A percentile compares a stretch with the other conserved stretches of the same genome.
These are phyloP conservation scores for Pythium dissimile DNA, from an alignment of 352 stramenopile genomes.

Conservation along the genomic window DNA sequence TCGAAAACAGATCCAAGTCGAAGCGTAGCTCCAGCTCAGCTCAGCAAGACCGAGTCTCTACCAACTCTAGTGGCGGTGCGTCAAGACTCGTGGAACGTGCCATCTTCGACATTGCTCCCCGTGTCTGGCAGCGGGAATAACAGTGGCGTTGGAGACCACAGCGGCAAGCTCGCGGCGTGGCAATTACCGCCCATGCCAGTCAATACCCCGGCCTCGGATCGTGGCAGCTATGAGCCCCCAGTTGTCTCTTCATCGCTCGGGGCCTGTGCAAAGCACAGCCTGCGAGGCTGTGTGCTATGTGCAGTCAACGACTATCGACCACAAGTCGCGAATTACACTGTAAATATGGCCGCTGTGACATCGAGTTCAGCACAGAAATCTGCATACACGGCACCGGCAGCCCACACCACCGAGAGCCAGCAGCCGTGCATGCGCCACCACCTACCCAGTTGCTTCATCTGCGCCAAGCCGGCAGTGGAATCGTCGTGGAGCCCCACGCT, in stretches of 20 bases:
- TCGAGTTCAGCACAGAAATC: not conserved
- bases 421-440: conserved; percentile 41
- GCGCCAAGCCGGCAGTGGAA: conserved; percentile 22
- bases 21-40: no score
- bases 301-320: conserved; percentile 20
- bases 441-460: conserved; percentile 65
- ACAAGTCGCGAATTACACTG: not conserved
- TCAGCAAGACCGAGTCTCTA: conserved; percentile 8
- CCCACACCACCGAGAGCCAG: not conserved
- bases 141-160: not conserved
- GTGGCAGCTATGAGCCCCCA: not conserved
- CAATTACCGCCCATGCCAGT: no score
- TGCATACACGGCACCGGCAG: not conserved
- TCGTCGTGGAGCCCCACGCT: not conserved
- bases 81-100: not conserved
- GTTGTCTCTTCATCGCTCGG: not conserved
- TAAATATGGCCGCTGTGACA: not conserved
- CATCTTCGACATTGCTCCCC: no score
- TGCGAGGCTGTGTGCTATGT: conserved; percentile 67
- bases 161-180: not conserved
- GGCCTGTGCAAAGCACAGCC: conserved; percentile 49
- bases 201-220: not conserved
- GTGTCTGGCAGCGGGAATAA: not conserved
- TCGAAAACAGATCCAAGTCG: no score
- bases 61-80: not conserved